These are phyloP conservation scores for Colletotrichum viniferum DNA, from an alignment of 2,329 filamentous ascomycete species.

Conservation along the genomic window DNA sequence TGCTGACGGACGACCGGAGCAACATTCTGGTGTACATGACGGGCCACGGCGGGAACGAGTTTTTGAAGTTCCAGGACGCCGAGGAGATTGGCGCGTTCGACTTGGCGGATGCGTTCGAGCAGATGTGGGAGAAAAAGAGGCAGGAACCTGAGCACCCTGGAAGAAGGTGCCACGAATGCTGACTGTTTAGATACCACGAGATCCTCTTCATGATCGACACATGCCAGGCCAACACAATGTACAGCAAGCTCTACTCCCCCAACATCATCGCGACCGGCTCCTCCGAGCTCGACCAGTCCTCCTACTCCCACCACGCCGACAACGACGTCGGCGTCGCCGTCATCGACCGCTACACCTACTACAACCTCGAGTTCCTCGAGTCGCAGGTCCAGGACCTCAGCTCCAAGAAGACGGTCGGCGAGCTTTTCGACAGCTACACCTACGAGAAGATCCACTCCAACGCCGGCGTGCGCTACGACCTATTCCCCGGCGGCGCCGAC, in stretches of 20 bases:
- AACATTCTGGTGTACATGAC: constrained; percentile 99
- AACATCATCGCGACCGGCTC: constrained; percentile 99
- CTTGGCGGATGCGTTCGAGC: constrained; percentile 94
- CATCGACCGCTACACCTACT: constrained; percentile 98
- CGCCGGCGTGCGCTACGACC: constrained; percentile 89
- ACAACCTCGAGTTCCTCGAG: constrained; percentile 96
- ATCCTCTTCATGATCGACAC: constrained; percentile 99
- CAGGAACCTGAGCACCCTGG: constrained; percentile 33
- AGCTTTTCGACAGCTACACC: constrained; percentile 96
- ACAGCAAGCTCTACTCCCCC: constrained; percentile 95
- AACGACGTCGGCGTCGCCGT: constrained; percentile 98
- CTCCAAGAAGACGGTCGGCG: constrained; percentile 88
- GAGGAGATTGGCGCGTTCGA: constrained; percentile 98
- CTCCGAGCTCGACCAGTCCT: constrained; percentile 92
- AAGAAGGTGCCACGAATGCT: background rate
- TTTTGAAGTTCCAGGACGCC: constrained; percentile 96
- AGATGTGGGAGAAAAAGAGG: constrained; percentile 99
- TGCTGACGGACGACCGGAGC: constrained; percentile 92
- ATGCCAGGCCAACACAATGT: constrained; percentile 99
- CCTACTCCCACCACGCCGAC: constrained; percentile 96
- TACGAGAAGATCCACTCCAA: constrained; percentile 93
- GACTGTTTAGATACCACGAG: constrained; percentile 77
- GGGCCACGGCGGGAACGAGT: constrained; percentile 96
- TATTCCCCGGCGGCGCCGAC: constrained; percentile 86
- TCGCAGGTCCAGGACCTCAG: constrained; percentile 84